Evolutionary conservation across 2,329 filamentous ascomycete genomes (phyloP), one percentile per base, ranked within the genome.

Genomic region (Apiospora arundinis): DNA sequence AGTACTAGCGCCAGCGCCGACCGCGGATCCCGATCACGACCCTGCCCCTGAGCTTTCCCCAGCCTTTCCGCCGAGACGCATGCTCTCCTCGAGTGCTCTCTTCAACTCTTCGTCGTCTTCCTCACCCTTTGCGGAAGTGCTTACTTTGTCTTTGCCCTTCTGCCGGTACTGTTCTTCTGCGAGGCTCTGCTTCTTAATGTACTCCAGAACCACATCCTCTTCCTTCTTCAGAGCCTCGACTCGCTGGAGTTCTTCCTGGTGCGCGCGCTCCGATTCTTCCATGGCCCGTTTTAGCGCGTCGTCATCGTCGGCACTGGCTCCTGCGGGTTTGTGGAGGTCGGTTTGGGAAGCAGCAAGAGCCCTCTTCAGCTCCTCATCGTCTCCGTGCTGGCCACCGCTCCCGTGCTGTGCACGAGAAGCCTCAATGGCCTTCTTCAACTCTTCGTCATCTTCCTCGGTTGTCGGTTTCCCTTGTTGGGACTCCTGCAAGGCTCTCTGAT

Each of bases 171-270:
- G 85, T 74, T 91, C 91, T 81, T 95, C 93, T 0, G 88, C 86
- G 56, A 94, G 78, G 79, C 92, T 94, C 83, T 95, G 92, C 83
- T 91, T 92, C 85, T 92, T 93, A 52, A 94, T 87, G 80, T 93
- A 94, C 76, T 94, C 92, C 78, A 95, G 80, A 11, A 95, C 89
- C 71, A 92, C 90, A 70, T 94, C 89, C 78, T 95, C 92, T 77
- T 95, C 92, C 0, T 86, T 88, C 77, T 81, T 85, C 70, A 83
- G 79, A 48, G 79, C 81, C 67, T 80, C 79, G 46, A 84, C 81
- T 4, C 83, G 81, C 60, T 82, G 80, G 74, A 85, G 76, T 69
- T 87, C 80, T 45, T 84, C 80, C 69, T 81, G 80, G 32, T 88
- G 85, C 16, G 81, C 83, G 9, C 81, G 80, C 74, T 84, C 82